These are phyloP conservation scores for Verticillium longisporum DNA, from an alignment of 2,329 filamentous ascomycete species.

Conservation along the genomic window DNA sequence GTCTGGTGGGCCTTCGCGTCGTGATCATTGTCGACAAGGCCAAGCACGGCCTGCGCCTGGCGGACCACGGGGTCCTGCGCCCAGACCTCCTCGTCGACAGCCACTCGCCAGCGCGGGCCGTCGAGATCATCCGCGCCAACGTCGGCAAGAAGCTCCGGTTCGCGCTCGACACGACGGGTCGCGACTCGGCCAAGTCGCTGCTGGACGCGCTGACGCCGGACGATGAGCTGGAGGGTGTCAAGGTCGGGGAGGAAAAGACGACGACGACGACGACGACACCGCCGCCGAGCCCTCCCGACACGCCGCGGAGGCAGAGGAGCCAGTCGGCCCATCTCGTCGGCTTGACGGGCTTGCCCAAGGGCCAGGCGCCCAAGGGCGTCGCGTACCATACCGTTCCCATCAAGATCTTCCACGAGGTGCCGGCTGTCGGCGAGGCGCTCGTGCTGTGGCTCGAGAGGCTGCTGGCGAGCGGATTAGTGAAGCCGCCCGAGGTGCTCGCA, in stretches of 20 bases:
- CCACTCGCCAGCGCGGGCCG: constrained; percentile 56
- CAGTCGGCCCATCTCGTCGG: constrained; percentile 53
- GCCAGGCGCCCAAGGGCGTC: constrained; percentile 32
- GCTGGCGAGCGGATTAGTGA: constrained; percentile 44
- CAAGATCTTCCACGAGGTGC: constrained; percentile 67
- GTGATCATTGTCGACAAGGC: constrained; percentile 60
- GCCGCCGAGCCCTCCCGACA: constrained; percentile 28
- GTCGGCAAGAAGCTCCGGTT: constrained; percentile 55
- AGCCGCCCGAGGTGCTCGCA: constrained; percentile 58
- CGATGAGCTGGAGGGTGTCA: constrained; percentile 6
- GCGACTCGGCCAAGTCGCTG: constrained; percentile 54
- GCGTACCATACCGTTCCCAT: constrained; percentile 63
- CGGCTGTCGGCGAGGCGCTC: constrained; percentile 54
- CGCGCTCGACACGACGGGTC: constrained; percentile 61
- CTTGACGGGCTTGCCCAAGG: constrained; percentile 60
- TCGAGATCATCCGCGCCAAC: constrained; percentile 55
- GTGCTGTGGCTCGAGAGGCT: constrained; percentile 62
- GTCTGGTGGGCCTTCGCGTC: constrained; percentile 57
- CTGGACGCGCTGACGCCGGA: constrained; percentile 40
- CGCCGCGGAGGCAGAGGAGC: constrained; percentile 19
- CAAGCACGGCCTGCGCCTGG: constrained; percentile 55
- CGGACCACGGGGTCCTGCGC: constrained; percentile 31
- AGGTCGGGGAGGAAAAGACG: not conserved
- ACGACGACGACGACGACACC: constrained; percentile 13
- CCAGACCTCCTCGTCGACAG: constrained; percentile 65